A percentile compares a stretch with the other conserved stretches of the same genome.
These are phyloP conservation scores for Penicillium tannophilum DNA, from an alignment of 495 filamentous ascomycete species.

Conservation along the genomic window DNA sequence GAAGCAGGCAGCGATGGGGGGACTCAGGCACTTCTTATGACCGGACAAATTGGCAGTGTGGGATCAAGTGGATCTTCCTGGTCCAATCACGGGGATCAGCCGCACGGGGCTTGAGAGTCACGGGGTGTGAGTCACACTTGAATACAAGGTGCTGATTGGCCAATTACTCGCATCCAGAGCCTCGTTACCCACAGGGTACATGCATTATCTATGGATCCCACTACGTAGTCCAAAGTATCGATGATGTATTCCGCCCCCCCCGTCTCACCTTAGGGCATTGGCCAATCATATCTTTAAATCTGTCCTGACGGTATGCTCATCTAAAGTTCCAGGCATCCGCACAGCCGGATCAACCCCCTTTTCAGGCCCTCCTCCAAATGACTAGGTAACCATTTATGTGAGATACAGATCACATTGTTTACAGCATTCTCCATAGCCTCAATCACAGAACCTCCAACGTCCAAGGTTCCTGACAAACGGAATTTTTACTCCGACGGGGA, in stretches of 20 bases:
- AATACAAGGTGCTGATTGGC: constrained; percentile 27
- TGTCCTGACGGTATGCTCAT: constrained; percentile 9
- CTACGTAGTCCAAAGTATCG: constrained; percentile 1
- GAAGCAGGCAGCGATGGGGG: constrained; percentile 39
- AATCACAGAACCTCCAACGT: not conserved
- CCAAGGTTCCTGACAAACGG: constrained; percentile 2
- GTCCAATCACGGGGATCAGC: constrained; percentile 9
- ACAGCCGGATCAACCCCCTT: not conserved
- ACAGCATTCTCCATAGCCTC: not conserved
- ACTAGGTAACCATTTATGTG: not conserved
- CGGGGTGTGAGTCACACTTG: constrained; percentile 48
- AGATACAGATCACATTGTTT: not conserved
- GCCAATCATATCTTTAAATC: constrained; percentile 14
- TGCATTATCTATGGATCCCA: not conserved
- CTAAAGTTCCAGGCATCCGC: constrained; percentile 17
- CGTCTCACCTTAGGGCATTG: constrained; percentile 17
- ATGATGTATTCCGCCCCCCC: constrained; percentile 4
- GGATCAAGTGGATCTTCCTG: constrained; percentile 9
- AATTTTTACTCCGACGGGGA: not conserved
- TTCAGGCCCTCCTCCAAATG: not conserved
- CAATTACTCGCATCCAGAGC: not conserved
- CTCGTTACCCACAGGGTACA: constrained; percentile 12
- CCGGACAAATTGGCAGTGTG: constrained; percentile 28
- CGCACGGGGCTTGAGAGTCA: constrained; percentile 32
- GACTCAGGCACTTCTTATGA: constrained; percentile 48